These are phyloP conservation scores for Fusarium globosum DNA, from an alignment of 2,329 filamentous ascomycete genomes.

Conservation along the genomic window DNA sequence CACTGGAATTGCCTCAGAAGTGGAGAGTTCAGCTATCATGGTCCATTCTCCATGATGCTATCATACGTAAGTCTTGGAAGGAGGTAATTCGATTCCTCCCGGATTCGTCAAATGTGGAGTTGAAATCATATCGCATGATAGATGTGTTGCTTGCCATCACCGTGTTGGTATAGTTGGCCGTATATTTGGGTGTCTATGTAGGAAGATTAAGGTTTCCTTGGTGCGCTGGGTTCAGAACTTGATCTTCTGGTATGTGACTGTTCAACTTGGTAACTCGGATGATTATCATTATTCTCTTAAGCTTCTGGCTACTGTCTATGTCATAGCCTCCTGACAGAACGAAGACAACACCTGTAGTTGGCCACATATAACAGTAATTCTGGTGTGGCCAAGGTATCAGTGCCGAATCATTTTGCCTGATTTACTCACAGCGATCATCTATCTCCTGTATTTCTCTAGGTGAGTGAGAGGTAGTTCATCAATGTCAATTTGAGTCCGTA, in stretches of 20 bases:
- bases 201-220: no score
- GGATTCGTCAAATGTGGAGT: rapidly evolving
- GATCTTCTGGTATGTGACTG: not conserved
- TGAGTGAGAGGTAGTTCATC: no score
- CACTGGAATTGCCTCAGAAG: rapidly evolving
- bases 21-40: rapidly evolving
- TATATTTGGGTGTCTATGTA: no score
- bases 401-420: no score
- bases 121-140: rapidly evolving
- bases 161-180: no score
- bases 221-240: no score
- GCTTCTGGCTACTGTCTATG: not conserved
- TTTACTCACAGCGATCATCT: no score
- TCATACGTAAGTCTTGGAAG: rapidly evolving
- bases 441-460: no score
- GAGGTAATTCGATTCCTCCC: no score
- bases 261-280: not conserved
- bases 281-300: rapidly evolving
- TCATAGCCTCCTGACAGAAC: not conserved
- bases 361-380: no score
- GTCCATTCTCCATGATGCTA: not conserved
- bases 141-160: rapidly evolving
- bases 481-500: no score
- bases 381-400: no score
- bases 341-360: not conserved